Base-by-base conservation (phyloP, 805 yeast species). In the Kodamaea kakaduensis region DNA sequence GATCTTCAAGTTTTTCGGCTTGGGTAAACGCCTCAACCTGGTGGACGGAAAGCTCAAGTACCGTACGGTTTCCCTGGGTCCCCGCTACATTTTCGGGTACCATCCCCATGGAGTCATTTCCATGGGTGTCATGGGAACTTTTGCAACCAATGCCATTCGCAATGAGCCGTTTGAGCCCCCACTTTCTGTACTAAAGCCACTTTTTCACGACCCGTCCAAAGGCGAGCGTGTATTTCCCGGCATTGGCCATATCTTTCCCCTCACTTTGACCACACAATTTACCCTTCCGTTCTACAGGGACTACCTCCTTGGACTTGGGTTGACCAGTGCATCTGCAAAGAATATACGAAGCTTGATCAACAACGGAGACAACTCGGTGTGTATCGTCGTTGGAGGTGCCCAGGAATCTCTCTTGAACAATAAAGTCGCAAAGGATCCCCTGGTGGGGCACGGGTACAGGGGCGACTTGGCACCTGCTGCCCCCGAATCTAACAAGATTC, bases 81-180 rank as follows among this genome's bases (percentile, higher is more conserved):
- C 86, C 2, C 64, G 82, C 23, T 90, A 93, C 57, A 76, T 90
- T 2, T 90, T 90, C 59, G 95, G 96, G 0, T 81, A 86, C 51
- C 97, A 89, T 58, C 98, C 98, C 0, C 98, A 93, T 57, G 98
- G 98, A 0, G 89, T 90, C 10, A 88, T 89, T 9, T 84, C 95
- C 1, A 71, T 89, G 73, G 96, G 97, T 2, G 89, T 82, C 1
- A 79, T 89, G 55, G 95, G 95, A 1, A 79, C 81, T 0, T 65
- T 89, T 43, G 87, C 82, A 0, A 84, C 95, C 4, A 67, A 67
- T 45, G 59, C 62, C 9, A 38, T 67, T 15, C 45, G 70, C 18
- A 67, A 67, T 42, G 72, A 66, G 46, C 71, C 72, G 1, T 67
- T 51, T 38, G 52, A 55, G 40, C 66, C 71, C 8, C 64, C 64